Evolutionary conservation across 352 stramenopile genomes (phyloP).

Genomic region (Stramenopiles sp.): DNA sequence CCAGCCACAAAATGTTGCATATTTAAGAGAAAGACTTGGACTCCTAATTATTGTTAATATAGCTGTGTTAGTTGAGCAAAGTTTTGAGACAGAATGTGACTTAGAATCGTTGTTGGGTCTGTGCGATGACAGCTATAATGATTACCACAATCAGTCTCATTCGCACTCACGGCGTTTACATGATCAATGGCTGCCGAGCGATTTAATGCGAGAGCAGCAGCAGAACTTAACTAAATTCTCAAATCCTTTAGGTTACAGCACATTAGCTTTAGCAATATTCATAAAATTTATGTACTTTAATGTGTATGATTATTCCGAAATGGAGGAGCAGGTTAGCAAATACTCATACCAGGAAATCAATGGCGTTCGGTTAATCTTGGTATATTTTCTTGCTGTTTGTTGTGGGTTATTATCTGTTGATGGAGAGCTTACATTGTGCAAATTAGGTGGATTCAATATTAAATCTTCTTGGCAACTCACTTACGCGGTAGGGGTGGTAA

Average conservation of each 20-base stretch:
- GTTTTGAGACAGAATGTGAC: neutral
- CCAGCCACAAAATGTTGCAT: slow-evolving; percentile 5
- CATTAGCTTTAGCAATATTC: slow-evolving; percentile 9
- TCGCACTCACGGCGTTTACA: neutral
- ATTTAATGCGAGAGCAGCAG: neutral
- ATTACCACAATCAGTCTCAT: no score
- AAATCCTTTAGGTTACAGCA: neutral
- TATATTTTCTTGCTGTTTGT: neutral
- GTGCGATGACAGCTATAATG: neutral
- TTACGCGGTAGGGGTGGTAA: neutral
- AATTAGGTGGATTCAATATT: neutral
- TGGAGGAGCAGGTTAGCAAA: neutral
- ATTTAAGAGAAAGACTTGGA: neutral
- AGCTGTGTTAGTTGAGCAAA: neutral
- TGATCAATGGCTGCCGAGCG: neutral
- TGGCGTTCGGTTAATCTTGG: neutral
- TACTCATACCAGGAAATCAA: neutral
- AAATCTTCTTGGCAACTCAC: neutral
- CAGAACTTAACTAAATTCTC: neutral
- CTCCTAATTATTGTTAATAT: neutral
- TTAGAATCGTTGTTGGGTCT: neutral
- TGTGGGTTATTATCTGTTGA: neutral
- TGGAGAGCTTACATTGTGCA: neutral
- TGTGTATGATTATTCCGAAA: slow-evolving; percentile 4
- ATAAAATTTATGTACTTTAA: slow-evolving; percentile 9